A percentile compares a stretch with the other conserved stretches of the same genome.
Conservation (phyloP, 768 basidiomycete species). For the Stropharia rugosoannulata region DNA sequence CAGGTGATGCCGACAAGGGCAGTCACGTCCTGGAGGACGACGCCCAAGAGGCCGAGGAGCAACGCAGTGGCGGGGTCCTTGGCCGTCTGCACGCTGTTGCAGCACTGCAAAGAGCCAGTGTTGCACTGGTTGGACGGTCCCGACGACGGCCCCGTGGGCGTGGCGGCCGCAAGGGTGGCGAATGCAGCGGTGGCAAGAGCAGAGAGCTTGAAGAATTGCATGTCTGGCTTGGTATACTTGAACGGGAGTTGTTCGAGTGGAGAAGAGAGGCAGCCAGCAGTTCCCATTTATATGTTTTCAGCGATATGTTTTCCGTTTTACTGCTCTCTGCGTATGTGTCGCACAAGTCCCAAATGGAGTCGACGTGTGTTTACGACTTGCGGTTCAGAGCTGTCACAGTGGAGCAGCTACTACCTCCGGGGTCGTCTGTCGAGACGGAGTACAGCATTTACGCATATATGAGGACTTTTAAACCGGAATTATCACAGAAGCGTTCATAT, state of each 20-base stretch:
- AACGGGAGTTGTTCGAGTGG: neutral
- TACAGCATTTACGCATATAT: too few relatives aligned
- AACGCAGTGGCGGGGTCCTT: slow-evolving; percentile 5
- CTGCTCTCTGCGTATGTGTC: too few relatives aligned
- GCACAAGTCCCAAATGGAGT: too few relatives aligned
- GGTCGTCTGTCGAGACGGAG: too few relatives aligned
- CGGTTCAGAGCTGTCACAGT: too few relatives aligned
- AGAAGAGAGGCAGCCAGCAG: neutral
- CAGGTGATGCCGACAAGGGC: slow-evolving; percentile 26
- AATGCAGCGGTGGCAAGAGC: slow-evolving; percentile 18
- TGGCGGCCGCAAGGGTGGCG: slow-evolving; percentile 20
- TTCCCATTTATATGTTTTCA: too few relatives aligned
- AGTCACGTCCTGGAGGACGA: slow-evolving; percentile 20
- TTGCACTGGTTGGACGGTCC: slow-evolving; percentile 15
- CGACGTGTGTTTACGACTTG: too few relatives aligned
- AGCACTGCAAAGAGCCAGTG: slow-evolving; percentile 28
- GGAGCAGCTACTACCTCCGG: too few relatives aligned
- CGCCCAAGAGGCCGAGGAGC: slow-evolving; percentile 23
- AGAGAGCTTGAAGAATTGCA: slow-evolving; percentile 20
- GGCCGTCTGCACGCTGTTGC: slow-evolving; percentile 24
- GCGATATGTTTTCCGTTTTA: too few relatives aligned
- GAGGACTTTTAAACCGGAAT: too few relatives aligned
- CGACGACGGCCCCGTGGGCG: slow-evolving; percentile 2
- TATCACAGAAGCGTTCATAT: too few relatives aligned
- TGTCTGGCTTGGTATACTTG: slow-evolving; percentile 4